Evolutionary conservation across 2,329 filamentous ascomycete species (phyloP).

Genomic region (Chrysoporthe deuterocubensis): DNA sequence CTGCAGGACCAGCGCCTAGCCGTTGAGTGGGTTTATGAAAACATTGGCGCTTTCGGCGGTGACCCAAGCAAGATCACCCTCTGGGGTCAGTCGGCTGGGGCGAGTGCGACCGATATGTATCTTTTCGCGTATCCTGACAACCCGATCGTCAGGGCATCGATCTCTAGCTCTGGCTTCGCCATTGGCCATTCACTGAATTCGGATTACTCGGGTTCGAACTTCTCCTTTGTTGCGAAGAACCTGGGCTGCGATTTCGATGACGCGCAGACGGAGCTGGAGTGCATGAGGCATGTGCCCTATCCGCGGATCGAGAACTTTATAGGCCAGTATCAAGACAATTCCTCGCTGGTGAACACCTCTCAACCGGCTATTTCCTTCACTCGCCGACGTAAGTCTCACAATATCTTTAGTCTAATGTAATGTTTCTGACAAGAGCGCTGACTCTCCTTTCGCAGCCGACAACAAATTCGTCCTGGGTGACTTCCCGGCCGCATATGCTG

Average conservation of each 20-base stretch:
- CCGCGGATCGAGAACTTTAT: conserved; percentile 36
- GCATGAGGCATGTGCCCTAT: conserved; percentile 36
- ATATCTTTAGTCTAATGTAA: conserved; percentile 1
- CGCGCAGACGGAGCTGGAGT: conserved; percentile 34
- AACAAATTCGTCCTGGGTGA: conserved; percentile 37
- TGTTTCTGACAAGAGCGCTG: neutral
- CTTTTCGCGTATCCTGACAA: conserved; percentile 35
- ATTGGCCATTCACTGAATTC: conserved; percentile 22
- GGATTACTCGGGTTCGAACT: conserved; percentile 33
- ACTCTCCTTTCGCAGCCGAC: conserved; percentile 30
- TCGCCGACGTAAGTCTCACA: conserved; percentile 27
- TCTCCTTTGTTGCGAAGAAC: conserved; percentile 37
- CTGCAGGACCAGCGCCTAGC: conserved; percentile 29
- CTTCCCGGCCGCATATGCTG: conserved; percentile 32
- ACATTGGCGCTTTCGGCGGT: conserved; percentile 47
- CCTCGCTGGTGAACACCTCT: conserved; percentile 15
- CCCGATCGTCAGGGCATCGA: conserved; percentile 30
- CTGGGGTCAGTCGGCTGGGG: conserved; percentile 37
- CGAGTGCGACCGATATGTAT: conserved; percentile 33
- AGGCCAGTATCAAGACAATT: conserved; percentile 33
- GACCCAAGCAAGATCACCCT: conserved; percentile 43
- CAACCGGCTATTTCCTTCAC: conserved; percentile 16
- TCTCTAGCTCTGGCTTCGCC: conserved; percentile 30
- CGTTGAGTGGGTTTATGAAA: conserved; percentile 44
- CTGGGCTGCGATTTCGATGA: conserved; percentile 36